Base-by-base conservation (phyloP, 2,329 filamentous ascomycete species). In the Mollisia scopiformis region DNA sequence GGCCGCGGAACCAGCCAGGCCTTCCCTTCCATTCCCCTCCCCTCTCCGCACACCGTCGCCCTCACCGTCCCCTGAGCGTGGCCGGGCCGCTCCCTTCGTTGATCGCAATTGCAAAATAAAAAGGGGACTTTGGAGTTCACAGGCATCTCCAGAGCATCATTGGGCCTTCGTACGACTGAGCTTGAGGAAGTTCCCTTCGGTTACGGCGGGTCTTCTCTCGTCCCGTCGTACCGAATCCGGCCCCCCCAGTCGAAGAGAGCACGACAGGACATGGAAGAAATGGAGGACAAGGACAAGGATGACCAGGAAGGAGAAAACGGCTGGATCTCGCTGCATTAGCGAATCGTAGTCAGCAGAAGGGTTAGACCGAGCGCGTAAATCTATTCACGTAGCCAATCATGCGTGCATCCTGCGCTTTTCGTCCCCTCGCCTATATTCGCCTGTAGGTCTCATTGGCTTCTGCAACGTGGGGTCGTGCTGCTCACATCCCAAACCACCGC, bases 341-440 rank as follows among this genome's bases (percentile, higher is more conserved):
- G 61, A 70, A 70, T 70, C 35, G 59, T 46, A 41, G 37, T 47
- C 7, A 33, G 41, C 19, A 13, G 46, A 58, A 46, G 54, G 62
- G 62, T 58, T 35, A 53, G 61, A 43, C 50, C 65, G 68, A 66
- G 68, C 68, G 64, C 13, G 69, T 70, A 63, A 57, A 55, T 57
- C 61, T 62, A 60, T 58, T 62, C 35, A 54, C 43, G 47, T 25
- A 55, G 49, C 68, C 68, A 68, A 68, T 69, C 62, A 64, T 33
- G 25, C 37, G n/a, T n/a, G n/a, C n/a, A n/a, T n/a, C n/a, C n/a
- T n/a, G n/a, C n/a, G n/a, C n/a, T n/a, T n/a, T n/a, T n/a, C n/a
- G 25, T 55, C 59, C 37, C 58, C 7, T 56, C 53, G 49, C 37
- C 39, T 64, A 55, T 57, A 61, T 43, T 58, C 43, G 37, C 41